Percentiles rank a stretch among this genome's conserved stretches.
Evolutionary conservation across 163 green algal species (phyloP).

Genomic region (Scenedesmus sp.): DNA sequence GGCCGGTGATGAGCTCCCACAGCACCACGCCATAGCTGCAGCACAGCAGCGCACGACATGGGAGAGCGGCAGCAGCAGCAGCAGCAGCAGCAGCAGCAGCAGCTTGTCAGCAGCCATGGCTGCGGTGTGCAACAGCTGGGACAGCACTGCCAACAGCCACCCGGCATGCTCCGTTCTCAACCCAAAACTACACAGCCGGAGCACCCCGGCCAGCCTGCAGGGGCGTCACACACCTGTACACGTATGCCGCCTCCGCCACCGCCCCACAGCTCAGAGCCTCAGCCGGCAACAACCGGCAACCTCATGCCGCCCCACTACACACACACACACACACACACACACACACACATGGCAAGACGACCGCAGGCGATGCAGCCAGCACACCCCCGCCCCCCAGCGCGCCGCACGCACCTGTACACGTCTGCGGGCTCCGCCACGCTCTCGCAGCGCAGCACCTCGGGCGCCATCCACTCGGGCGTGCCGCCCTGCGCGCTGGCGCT

Average conservation of each 20-base stretch:
- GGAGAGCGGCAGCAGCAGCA: too few species aligned
- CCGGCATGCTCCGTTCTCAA: too few species aligned
- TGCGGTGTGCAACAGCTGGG: too few species aligned
- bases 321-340: not conserved
- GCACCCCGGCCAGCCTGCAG: too few species aligned
- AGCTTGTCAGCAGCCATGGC: too few species aligned
- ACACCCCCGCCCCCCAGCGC: too few species aligned
- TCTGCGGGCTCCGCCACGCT: slow-evolving; percentile 80
- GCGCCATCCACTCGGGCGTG: slow-evolving; percentile 84
- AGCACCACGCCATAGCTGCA: slow-evolving; percentile 70
- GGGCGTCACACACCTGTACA: slow-evolving; percentile 62
- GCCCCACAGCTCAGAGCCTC: not conserved
- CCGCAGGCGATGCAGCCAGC: not conserved
- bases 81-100: too few species aligned
- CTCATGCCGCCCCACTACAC: too few species aligned
- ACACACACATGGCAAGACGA: not conserved
- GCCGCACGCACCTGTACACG: slow-evolving; percentile 77
- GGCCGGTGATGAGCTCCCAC: slow-evolving; percentile 79
- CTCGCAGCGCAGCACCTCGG: slow-evolving; percentile 85
- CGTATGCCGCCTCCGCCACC: slow-evolving; percentile 81
- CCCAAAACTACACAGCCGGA: too few species aligned
- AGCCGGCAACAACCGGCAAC: not conserved
- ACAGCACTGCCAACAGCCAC: not conserved
- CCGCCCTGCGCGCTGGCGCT: slow-evolving; percentile 53
- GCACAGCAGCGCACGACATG: not conserved